Evolutionary conservation across 208 protist genomes (phyloP).

Genomic region (Acanthamoeba sp.): DNA sequence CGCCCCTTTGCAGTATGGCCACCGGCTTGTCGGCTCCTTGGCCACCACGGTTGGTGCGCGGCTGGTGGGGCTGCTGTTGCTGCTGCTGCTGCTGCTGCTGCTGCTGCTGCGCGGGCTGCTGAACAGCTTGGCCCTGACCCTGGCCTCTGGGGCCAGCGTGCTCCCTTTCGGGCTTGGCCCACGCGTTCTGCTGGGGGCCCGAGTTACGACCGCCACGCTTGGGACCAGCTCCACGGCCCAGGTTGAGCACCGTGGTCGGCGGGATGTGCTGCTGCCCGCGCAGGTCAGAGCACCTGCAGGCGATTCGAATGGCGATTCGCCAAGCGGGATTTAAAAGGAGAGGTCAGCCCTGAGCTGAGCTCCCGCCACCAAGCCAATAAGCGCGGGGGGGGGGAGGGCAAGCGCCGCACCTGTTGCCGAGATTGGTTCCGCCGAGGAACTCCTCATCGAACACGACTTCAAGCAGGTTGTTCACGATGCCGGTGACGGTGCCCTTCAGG

Average conservation of each 20-base stretch:
- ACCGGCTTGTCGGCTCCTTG: neutral
- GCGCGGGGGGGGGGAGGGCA: neutral
- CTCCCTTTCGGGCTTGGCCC: neutral
- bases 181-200: neutral
- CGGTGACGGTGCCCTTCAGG: conserved; percentile 44
- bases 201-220: conserved; percentile 5
- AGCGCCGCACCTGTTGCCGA: conserved; percentile 3
- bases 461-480: conserved; percentile 34
- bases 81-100: neutral
- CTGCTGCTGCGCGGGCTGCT: neutral
- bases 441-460: conserved; percentile 71
- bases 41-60: neutral
- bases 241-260: conserved; percentile 41
- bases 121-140: neutral
- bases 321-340: neutral
- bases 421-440: conserved; percentile 58
- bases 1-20: neutral
- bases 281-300: conserved; percentile 42
- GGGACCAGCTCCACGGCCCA: neutral
- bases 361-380: neutral
- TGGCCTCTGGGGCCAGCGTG: neutral
- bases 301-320: neutral
- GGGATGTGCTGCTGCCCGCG: conserved; percentile 46
- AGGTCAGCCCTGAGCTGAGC: no score
- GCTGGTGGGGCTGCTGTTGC: neutral